Base-by-base conservation (phyloP, 371 early-diverging fungal genomes). In the Actinomucor elegans region DNA sequence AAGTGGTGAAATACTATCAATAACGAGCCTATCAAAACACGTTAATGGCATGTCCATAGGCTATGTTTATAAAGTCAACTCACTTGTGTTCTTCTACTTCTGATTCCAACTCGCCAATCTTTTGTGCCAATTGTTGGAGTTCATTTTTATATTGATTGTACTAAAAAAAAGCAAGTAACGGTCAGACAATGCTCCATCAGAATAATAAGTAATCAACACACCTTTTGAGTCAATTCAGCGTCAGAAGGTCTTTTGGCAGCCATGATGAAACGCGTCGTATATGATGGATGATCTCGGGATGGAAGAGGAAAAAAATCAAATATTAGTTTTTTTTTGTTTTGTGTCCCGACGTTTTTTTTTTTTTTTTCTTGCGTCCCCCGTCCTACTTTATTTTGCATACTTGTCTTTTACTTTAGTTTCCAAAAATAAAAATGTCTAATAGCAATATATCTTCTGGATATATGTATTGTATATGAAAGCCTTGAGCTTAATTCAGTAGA, bases 51-150 rank as follows among this genome's bases (percentile, higher is more conserved):
- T 24, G 6, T 2, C 17, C 6, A 5, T n/a, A n/a, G n/a, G n/a
- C n/a, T n/a, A n/a, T n/a, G n/a, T n/a, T n/a, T n/a, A n/a, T n/a
- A 23, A 6, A 40, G 12, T 10, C 20, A 23, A 40, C 53, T 62
- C 81, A 92, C 93, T 87, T 86, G 83, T 97, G 97, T 73, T 97
- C 98, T 61, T 95, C 97, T 7, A 86, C 79, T 69, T 97, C 96
- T 56, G 86, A 80, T 69, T 97, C 98, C 28, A 97, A 81, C 68
- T 96, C 97, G 26, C 95, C 94, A 52, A 96, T 81, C 80, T 96
- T 97, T 61, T 83, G 83, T 11, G 95, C 92, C 18, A 97, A 66
- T 28, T 80, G 74, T 52, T 89, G 85, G 48, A 97, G 81, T 49
- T 97, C 98, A 43, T 81, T 81, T 73, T 91, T 93, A 77, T 86